A percentile compares a stretch with the other conserved stretches of the same genome.
phyloP scores from a whole-genome alignment of 2,329 filamentous ascomycete genomes.

The Plectosphaerella plurivora region DNA sequence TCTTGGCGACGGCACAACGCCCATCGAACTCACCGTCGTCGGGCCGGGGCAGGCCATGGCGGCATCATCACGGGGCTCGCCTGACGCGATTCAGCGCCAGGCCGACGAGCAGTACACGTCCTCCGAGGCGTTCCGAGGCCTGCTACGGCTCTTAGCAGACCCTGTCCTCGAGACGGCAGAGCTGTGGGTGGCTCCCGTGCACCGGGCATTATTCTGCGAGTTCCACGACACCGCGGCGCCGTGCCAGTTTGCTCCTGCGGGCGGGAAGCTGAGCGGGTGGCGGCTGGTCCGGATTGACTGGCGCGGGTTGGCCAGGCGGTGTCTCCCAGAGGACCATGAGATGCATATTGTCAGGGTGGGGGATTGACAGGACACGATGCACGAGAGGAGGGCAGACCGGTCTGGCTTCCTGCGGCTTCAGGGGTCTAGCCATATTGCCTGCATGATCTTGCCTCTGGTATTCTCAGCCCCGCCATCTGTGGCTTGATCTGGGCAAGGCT shows the following conservation, averaged over 20 bases:
- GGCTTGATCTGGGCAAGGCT: too few species aligned
- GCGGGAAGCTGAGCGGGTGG: conserved; percentile 6
- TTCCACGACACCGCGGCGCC: conserved; percentile 30
- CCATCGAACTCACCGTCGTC: conserved; percentile 25
- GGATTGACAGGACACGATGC: neutral
- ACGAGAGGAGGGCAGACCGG: too few species aligned
- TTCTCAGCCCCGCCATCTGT: too few species aligned
- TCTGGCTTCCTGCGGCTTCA: too few species aligned
- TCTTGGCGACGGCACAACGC: conserved; percentile 11
- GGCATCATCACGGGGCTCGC: conserved; percentile 26
- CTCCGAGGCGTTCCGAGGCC: conserved; percentile 15
- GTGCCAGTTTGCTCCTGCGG: conserved; percentile 11
- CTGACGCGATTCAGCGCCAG: conserved; percentile 17
- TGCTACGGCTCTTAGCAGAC: conserved; percentile 38
- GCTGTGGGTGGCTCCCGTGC: conserved; percentile 29
- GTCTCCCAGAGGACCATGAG: conserved; percentile 21
- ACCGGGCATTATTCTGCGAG: conserved; percentile 33
- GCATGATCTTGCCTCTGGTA: too few species aligned
- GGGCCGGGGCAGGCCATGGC: neutral
- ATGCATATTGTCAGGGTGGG: conserved; percentile 11
- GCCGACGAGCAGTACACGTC: conserved; percentile 9
- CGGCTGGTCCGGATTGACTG: conserved; percentile 23
- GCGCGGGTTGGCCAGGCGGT: conserved; percentile 21
- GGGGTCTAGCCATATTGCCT: too few species aligned
- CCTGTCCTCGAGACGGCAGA: conserved; percentile 36